Percentiles rank a stretch among this genome's conserved stretches.
These are phyloP conservation scores for Kodamaea derodonti DNA, from an alignment of 1,139 yeast genomes.

Conservation along the genomic window DNA sequence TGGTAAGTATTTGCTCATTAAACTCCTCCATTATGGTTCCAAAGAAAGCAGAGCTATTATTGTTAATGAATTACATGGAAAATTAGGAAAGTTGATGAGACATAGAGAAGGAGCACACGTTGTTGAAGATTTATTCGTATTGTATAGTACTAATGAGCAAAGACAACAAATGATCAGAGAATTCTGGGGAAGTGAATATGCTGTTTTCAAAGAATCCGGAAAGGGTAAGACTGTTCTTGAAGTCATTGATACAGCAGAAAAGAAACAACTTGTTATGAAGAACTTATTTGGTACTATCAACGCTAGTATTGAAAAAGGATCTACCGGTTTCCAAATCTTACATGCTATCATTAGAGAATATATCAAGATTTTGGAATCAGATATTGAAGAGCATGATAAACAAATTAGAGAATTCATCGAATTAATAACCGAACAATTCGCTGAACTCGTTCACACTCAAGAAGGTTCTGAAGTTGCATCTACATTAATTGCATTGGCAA, in stretches of 20 bases:
- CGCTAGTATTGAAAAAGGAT: conserved; percentile 91
- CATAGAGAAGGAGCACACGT: conserved; percentile 99
- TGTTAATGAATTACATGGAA: conserved; percentile 84
- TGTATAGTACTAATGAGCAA: conserved; percentile 82
- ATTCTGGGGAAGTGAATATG: conserved; percentile 96
- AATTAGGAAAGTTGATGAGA: conserved; percentile 86
- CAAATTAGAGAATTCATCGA: conserved; percentile 84
- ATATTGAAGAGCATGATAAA: conserved; percentile 41
- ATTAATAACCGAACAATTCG: conserved; percentile 79
- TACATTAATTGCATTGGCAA: conserved; percentile 72
- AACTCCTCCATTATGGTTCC: conserved; percentile 87
- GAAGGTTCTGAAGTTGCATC: conserved; percentile 94
- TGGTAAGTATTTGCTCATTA: conserved; percentile 87
- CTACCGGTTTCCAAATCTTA: conserved; percentile 91
- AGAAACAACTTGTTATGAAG: conserved; percentile 69
- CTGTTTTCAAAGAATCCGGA: conserved; percentile 79
- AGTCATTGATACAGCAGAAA: conserved; percentile 75
- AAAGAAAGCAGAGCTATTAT: conserved; percentile 73
- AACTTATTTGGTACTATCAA: conserved; percentile 81
- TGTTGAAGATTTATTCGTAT: conserved; percentile 86
- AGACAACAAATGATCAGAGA: conserved; percentile 89
- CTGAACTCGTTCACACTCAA: conserved; percentile 91
- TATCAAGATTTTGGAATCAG: conserved; percentile 59
- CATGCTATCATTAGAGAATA: conserved; percentile 97
- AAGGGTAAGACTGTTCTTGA: conserved; percentile 61